Evolutionary conservation across 2,329 filamentous ascomycete species (phyloP).

Genomic region (Monilinia laxa): DNA sequence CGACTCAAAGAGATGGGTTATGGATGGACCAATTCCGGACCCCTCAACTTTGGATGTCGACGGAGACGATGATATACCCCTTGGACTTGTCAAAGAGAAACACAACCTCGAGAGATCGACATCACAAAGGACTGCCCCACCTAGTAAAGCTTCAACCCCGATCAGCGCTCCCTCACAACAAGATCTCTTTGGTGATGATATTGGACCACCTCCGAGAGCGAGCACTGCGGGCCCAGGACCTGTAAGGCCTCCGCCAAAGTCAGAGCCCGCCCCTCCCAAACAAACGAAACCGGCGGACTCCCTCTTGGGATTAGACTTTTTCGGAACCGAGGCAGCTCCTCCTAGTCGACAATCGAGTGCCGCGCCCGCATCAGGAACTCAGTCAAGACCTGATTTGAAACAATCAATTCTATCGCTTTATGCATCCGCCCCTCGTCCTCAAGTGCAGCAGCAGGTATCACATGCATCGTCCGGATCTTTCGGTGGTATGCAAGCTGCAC

Average conservation of each 20-base stretch:
- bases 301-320: conserved; percentile 87
- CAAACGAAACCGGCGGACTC: conserved; percentile 77
- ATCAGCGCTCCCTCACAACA: conserved; percentile 53
- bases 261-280: conserved; percentile 64
- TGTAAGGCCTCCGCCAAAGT: conserved; percentile 54
- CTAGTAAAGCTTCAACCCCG: conserved; percentile 32
- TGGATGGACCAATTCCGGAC: conserved; percentile 93
- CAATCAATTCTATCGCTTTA: conserved; percentile 97
- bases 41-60: conserved; percentile 82
- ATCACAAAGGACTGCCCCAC: conserved; percentile 37
- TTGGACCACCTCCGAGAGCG: conserved; percentile 64
- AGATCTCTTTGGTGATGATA: conserved; percentile 79
- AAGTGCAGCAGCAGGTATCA: conserved; percentile 52
- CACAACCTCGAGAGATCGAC: conserved; percentile 57
- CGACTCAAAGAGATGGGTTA: conserved; percentile 98
- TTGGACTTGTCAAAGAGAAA: conserved; percentile 65
- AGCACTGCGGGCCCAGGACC: conserved; percentile 67
- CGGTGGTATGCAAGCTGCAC: conserved; percentile 57
- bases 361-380: conserved; percentile 60
- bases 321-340: conserved; percentile 68
- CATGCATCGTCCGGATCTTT: conserved; percentile 64
- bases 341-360: conserved; percentile 84
- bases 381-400: conserved; percentile 89
- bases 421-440: conserved; percentile 77
- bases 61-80: conserved; percentile 77